Evolutionary conservation across 768 basidiomycete genomes (phyloP).

Genomic region (Leucosporidium creatinivorum): DNA sequence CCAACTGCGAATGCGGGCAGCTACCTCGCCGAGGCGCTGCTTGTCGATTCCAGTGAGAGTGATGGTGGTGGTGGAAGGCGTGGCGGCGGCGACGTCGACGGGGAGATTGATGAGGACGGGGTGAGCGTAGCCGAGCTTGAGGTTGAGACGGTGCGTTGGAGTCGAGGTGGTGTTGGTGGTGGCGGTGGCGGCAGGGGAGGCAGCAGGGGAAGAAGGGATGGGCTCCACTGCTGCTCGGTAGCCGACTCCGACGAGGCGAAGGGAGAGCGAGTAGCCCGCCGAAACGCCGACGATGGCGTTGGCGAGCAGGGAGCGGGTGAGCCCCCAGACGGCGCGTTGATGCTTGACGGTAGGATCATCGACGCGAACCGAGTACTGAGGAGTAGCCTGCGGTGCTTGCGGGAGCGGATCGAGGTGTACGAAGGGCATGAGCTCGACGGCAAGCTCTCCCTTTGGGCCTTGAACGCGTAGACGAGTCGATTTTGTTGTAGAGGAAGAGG

Average conservation of each 20-base stretch:
- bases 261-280: slow-evolving; percentile 69
- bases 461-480: slow-evolving; percentile 8
- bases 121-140: slow-evolving; percentile 92
- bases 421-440: slow-evolving; percentile 23
- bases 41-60: slow-evolving; percentile 77
- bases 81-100: slow-evolving; percentile 66
- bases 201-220: slow-evolving; percentile 50
- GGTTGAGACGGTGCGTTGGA: slow-evolving; percentile 50
- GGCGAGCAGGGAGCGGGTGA: slow-evolving; percentile 76
- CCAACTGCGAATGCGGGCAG: slow-evolving; percentile 72
- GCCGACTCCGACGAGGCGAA: slow-evolving; percentile 90
- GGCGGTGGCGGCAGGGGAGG: neutral
- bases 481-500: neutral
- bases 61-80: slow-evolving; percentile 77
- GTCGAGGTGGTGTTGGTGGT: too few relatives aligned
- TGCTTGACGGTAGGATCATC: slow-evolving; percentile 34
- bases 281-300: slow-evolving; percentile 89
- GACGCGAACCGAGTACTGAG: neutral
- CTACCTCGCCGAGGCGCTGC: slow-evolving; percentile 76
- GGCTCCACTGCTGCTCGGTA: slow-evolving; percentile 81
- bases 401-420: slow-evolving; percentile 14
- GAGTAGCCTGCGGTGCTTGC: neutral
- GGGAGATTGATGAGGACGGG: slow-evolving; percentile 77
- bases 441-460: slow-evolving; percentile 25
- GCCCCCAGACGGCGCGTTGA: slow-evolving; percentile 92